Evolutionary conservation across 768 basidiomycete genomes (phyloP).

Genomic region (Tulasnella sp.): DNA sequence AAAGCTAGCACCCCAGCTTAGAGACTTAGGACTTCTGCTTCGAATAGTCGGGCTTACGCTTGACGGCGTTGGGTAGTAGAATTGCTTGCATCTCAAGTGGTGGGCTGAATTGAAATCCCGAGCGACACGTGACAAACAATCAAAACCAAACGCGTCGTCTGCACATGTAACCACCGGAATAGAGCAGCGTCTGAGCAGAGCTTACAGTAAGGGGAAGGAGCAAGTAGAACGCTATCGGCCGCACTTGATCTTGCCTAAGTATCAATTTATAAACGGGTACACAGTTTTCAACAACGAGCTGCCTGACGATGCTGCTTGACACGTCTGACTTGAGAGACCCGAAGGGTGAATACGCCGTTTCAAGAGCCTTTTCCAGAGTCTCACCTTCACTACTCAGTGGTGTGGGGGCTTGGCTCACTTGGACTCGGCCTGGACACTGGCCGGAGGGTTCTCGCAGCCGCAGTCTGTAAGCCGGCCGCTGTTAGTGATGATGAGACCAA

Average conservation of each 20-base stretch:
- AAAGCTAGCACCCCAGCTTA: conserved; percentile 39
- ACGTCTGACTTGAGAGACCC: neutral
- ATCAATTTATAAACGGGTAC: neutral
- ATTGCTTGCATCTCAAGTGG: conserved; percentile 48
- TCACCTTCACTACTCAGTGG: neutral
- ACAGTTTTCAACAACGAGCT: neutral
- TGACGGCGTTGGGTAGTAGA: conserved; percentile 45
- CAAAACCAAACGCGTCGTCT: neutral
- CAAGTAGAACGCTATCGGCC: neutral
- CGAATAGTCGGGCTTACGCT: conserved; percentile 24
- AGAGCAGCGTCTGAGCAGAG: neutral
- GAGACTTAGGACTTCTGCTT: neutral
- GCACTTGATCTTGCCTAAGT: neutral
- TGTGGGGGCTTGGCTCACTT: neutral
- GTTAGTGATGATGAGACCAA: neutral
- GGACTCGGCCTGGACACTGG: neutral
- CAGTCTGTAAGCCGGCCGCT: neutral
- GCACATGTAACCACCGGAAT: neutral
- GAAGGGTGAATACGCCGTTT: neutral
- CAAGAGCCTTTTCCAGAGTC: neutral
- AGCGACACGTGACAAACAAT: neutral
- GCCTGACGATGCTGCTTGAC: neutral
- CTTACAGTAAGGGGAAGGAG: neutral
- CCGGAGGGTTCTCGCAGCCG: neutral
- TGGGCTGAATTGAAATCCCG: neutral